These are phyloP conservation scores for Avicennia marina DNA, from an alignment of 257 asterid species.

Conservation along the genomic window DNA sequence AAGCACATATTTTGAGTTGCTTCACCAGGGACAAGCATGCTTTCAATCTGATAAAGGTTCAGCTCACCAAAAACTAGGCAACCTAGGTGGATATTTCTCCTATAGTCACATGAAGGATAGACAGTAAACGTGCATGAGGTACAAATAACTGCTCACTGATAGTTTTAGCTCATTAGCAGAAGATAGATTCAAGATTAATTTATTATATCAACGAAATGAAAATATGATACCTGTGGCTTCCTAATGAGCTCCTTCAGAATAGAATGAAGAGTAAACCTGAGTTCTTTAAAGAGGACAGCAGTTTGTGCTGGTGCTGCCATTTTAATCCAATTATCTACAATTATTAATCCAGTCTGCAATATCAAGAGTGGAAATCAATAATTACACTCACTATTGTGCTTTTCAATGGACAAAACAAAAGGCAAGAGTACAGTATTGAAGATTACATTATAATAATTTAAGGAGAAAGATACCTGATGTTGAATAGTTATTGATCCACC, in stretches of 20 bases:
- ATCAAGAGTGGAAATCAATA: constrained; percentile 19
- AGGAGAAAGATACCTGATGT: constrained; percentile 63
- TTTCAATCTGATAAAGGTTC: too few relatives aligned
- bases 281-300: constrained; percentile 90
- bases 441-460: too few relatives aligned
- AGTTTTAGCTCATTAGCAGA: too few relatives aligned
- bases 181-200: background rate
- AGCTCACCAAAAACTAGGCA: too few relatives aligned
- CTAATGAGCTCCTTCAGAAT: constrained; percentile 79
- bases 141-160: too few relatives aligned
- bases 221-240: constrained; percentile 68
- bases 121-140: too few relatives aligned
- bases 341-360: constrained; percentile 71
- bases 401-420: too few relatives aligned
- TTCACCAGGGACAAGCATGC: too few relatives aligned
- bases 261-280: constrained; percentile 70
- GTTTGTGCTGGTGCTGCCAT: constrained; percentile 93
- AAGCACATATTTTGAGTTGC: too few relatives aligned
- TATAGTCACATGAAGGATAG: too few relatives aligned
- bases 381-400: background rate
- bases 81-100: too few relatives aligned
- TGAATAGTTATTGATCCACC: constrained; percentile 89
- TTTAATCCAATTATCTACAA: constrained; percentile 81
- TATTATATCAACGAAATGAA: background rate
- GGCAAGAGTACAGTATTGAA: background rate